These are phyloP conservation scores for Starmerella kuoi DNA, from an alignment of 805 yeast species.

Conservation along the genomic window DNA sequence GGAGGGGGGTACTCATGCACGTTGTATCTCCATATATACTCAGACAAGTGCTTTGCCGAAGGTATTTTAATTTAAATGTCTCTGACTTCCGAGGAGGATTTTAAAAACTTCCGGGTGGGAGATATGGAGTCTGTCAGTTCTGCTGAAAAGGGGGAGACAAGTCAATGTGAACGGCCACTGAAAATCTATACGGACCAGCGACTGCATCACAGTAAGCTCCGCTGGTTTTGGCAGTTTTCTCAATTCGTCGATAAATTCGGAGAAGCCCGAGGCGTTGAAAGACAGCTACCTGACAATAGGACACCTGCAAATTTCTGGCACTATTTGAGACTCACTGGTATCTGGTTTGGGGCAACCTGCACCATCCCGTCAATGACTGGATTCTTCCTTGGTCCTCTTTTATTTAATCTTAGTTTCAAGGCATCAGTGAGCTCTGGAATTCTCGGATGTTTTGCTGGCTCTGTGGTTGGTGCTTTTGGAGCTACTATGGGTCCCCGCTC, in stretches of 20 bases:
- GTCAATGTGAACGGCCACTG: no score
- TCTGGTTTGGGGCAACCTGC: slow-evolving; percentile 80
- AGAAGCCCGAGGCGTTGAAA: slow-evolving; percentile 69
- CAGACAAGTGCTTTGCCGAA: no score
- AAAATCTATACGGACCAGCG: slow-evolving; percentile 16
- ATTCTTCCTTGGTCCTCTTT: slow-evolving; percentile 59
- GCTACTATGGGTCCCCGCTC: slow-evolving; percentile 82
- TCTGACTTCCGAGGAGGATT: no score
- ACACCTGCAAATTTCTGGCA: slow-evolving; percentile 20
- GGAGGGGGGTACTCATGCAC: no score
- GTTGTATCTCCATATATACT: no score
- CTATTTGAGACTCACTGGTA: slow-evolving; percentile 41
- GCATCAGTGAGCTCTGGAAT: slow-evolving; percentile 54
- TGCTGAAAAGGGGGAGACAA: no score
- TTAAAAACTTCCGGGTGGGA: no score
- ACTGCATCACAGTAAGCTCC: slow-evolving; percentile 13
- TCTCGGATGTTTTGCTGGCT: slow-evolving; percentile 54
- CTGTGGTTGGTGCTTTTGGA: slow-evolving; percentile 69
- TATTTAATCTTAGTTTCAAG: slow-evolving; percentile 56
- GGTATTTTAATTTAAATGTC: no score
- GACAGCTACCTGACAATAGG: slow-evolving; percentile 57
- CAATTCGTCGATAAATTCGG: slow-evolving; percentile 40
- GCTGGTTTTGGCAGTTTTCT: slow-evolving; percentile 23
- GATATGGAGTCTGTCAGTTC: no score
- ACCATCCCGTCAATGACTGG: slow-evolving; percentile 85